Base-by-base conservation (phyloP, 1,284 basidiomycete species). In the Trichosporon faecale region DNA sequence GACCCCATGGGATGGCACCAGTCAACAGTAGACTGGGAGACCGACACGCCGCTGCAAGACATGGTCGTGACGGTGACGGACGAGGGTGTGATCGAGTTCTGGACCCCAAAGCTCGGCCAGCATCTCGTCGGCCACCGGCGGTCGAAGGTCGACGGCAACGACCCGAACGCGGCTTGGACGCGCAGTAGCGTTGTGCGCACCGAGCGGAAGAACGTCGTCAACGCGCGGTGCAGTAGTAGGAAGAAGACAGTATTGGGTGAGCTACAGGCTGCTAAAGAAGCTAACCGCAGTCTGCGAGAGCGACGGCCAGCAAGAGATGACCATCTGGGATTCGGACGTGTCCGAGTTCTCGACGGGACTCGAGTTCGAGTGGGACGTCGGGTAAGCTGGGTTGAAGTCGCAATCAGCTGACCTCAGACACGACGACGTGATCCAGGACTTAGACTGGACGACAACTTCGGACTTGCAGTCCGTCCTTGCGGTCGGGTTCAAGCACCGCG, bases 321-420 rank as follows among this genome's bases (percentile, higher is more conserved):
- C 93, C 0, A 93, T 98, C 23, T 97, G 94, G 94, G 93, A 97
- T 81, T 95, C 93, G 0, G 91, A 91, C 71, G 91, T 92, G 79
- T 94, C 91, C n/a, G 92, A 95, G 80, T 98, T 97, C 80, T 89
- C 92, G 4, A 92, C 92, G 0, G 95, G 95, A 1, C 84, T 94
- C 64, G 94, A 96, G 14, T 89, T 89, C 70, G 86, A 85, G 91
- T 92, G 75, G 57, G 29, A 31, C 18, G 14, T 60, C 4, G 57
- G 57, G 57, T 60, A 7, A 60, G 57, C 57, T 31, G 35, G 35
- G 29, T 31, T 1, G 57, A 29, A 68, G 84, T 77, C n/a, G n/a
- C n/a, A n/a, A n/a, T 14, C 14, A 16, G 21, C 63, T 66, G 46
- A 69, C 44, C 11, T 29, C 65, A 66, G 64, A 31, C 52, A 76